A percentile compares a stretch with the other conserved stretches of the same genome.
These are phyloP conservation scores for Myrica gale DNA, from an alignment of 306 rosid species.

Conservation along the genomic window DNA sequence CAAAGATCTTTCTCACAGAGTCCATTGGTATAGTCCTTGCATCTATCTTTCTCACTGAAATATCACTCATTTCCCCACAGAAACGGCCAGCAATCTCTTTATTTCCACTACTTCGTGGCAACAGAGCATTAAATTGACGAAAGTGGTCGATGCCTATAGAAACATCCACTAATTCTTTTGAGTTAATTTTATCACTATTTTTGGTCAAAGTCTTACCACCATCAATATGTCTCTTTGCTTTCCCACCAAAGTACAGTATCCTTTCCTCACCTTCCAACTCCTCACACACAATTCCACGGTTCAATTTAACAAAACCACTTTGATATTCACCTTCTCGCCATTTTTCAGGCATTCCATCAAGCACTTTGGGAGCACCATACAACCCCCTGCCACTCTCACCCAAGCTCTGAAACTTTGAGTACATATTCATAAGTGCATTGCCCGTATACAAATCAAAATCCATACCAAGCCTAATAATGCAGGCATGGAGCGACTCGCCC, in stretches of 20 bases:
- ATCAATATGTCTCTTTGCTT: slow-evolving; percentile 11
- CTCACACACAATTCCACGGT: background rate
- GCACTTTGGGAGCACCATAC: slow-evolving; percentile 26
- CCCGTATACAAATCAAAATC: slow-evolving; percentile 61
- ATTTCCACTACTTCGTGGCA: background rate
- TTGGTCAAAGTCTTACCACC: slow-evolving; percentile 6
- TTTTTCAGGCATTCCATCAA: slow-evolving; percentile 36
- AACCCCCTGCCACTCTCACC: slow-evolving; percentile 1
- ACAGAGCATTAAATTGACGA: background rate
- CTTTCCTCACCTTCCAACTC: slow-evolving; percentile 8
- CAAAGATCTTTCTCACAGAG: slow-evolving; percentile 62
- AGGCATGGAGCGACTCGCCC: slow-evolving; percentile 63
- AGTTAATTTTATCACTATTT: slow-evolving; percentile 6
- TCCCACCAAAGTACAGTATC: slow-evolving; percentile 1
- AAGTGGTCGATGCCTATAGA: background rate
- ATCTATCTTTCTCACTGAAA: background rate
- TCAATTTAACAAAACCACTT: slow-evolving; percentile 5
- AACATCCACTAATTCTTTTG: background rate
- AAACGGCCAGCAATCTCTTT: slow-evolving; percentile 4
- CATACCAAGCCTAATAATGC: slow-evolving; percentile 47
- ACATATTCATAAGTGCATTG: slow-evolving; percentile 80
- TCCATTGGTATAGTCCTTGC: slow-evolving; percentile 13
- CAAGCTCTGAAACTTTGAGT: slow-evolving; percentile 45
- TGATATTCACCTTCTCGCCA: background rate
- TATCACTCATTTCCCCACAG: background rate